Base-by-base conservation (phyloP, 2,329 filamentous ascomycete species). In the Daldinia eschscholtzii region DNA sequence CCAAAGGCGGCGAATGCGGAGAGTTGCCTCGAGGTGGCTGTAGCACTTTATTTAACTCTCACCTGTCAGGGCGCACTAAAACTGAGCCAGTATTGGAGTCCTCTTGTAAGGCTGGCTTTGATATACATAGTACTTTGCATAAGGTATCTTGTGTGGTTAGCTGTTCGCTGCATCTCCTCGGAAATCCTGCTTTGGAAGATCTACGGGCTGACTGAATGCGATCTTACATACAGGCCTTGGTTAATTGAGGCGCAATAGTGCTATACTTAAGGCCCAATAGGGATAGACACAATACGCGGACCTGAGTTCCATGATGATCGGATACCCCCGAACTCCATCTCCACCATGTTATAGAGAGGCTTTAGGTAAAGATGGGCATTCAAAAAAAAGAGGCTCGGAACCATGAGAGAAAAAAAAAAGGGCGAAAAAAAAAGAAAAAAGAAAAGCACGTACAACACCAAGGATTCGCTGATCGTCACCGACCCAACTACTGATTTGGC, bases 401-500 rank as follows among this genome's bases (percentile, higher is more conserved):
- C 20, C 20, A 23, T 23, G 20, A 23, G n/a, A 23, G 20, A 23
- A 2, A 23, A 23, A 23, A 2, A 23, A 23, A 23, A 2, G 20
- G 20, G 20, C 20, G 3, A 1, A 50, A 50, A 50, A 50, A 50
- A 30, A 18, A 18, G n/a, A n/a, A n/a, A 1, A 6, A 30, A n/a
- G n/a, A 33, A 30, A n/a, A 48, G n/a, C 28, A 52, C 46, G 26
- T 52, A 52, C 46, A 52, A 52, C 46, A 52, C 46, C 26, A 26
- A 26, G 46, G 26, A 52, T 52, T 50, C 23, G 46, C 46, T 50
- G 46, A 23, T 50, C 46, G 46, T 50, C 46, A 50, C 46, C 46
- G 46, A 50, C 46, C 46, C 46, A 50, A 50, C 46, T 50, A 50
- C 46, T 50, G 4, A 15, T 50, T 23, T 23, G 26, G 46, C 46